Evolutionary conservation across 768 basidiomycete genomes (phyloP).

Genomic region (Heimioporus sp.): DNA sequence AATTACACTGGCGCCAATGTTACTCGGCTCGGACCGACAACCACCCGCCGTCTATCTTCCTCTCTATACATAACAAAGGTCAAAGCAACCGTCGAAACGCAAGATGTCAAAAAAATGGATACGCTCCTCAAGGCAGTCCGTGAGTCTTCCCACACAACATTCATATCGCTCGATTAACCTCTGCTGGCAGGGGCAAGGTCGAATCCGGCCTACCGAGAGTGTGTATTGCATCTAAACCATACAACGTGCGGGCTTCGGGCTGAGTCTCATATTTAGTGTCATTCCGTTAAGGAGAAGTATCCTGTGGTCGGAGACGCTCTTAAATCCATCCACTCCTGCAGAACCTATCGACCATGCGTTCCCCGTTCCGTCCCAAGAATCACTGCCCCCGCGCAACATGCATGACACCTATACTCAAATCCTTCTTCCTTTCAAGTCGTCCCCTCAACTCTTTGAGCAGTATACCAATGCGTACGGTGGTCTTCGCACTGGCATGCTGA

Average conservation of each 20-base stretch:
- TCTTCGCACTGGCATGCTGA: constrained; percentile 67
- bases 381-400: constrained; percentile 53
- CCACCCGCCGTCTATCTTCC: constrained; percentile 3
- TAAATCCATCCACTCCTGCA: constrained; percentile 34
- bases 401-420: constrained; percentile 71
- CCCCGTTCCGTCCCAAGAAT: constrained; percentile 15
- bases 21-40: too few relatives aligned
- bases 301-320: constrained; percentile 59
- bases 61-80: constrained; percentile 10
- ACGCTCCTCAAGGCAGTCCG: constrained; percentile 52
- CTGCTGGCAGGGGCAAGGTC: constrained; percentile 42
- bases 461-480: constrained; percentile 73
- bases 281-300: constrained; percentile 52
- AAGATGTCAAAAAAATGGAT: constrained; percentile 60
- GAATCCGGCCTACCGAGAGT: constrained; percentile 55
- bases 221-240: constrained; percentile 9
- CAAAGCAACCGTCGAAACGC: constrained; percentile 45
- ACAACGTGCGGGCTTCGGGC: background rate
- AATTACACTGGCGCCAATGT: too few relatives aligned
- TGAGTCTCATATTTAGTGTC: constrained; percentile 38
- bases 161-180: background rate
- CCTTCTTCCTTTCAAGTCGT: constrained; percentile 60
- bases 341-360: constrained; percentile 12
- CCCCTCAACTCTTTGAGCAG: constrained; percentile 56
- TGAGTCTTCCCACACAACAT: constrained; percentile 43